Percentiles rank a stretch among this genome's conserved stretches.
phyloP scores from a whole-genome alignment of 495 filamentous ascomycete species.

The Friedmanniomyces endolithicus region DNA sequence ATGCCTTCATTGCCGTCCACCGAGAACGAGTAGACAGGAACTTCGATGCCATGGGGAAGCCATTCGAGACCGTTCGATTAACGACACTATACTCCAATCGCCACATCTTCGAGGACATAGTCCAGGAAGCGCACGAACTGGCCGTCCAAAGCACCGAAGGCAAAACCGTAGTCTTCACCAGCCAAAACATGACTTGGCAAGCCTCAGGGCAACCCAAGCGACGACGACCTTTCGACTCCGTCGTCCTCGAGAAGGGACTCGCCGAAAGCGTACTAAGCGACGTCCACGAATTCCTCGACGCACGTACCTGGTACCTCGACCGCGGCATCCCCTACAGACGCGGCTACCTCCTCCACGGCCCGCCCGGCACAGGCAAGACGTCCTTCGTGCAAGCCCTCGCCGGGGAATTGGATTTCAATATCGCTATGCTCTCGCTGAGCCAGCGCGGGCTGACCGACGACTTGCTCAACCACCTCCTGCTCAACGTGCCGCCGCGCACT shows the following conservation, averaged over 20 bases:
- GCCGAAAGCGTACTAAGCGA: slow-evolving; percentile 78
- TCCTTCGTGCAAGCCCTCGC: slow-evolving; percentile 94
- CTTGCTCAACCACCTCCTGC: slow-evolving; percentile 73
- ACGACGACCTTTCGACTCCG: slow-evolving; percentile 78
- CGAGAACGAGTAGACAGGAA: slow-evolving; percentile 64
- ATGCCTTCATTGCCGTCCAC: slow-evolving; percentile 73
- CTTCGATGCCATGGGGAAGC: slow-evolving; percentile 62
- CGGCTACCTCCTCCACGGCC: slow-evolving; percentile 87
- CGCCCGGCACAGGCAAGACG: slow-evolving; percentile 88
- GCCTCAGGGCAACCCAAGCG: slow-evolving; percentile 77
- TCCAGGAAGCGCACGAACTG: slow-evolving; percentile 69
- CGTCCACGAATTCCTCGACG: slow-evolving; percentile 66
- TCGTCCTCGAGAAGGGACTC: slow-evolving; percentile 74
- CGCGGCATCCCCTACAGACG: slow-evolving; percentile 89
- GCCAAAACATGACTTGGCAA: slow-evolving; percentile 66
- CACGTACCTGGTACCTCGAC: slow-evolving; percentile 81
- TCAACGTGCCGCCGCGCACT: slow-evolving; percentile 74
- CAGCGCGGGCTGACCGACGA: slow-evolving; percentile 91
- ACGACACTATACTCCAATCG: slow-evolving; percentile 84
- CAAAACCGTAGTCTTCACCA: slow-evolving; percentile 87
- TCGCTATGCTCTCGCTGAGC: slow-evolving; percentile 86
- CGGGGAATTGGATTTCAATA: slow-evolving; percentile 82
- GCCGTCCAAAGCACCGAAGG: slow-evolving; percentile 68
- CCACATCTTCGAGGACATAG: slow-evolving; percentile 73
- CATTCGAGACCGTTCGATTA: slow-evolving; percentile 87